Percentiles rank a stretch among this genome's conserved stretches.
phyloP scores from a whole-genome alignment of 257 asterid species.

The Ballota nigra region DNA sequence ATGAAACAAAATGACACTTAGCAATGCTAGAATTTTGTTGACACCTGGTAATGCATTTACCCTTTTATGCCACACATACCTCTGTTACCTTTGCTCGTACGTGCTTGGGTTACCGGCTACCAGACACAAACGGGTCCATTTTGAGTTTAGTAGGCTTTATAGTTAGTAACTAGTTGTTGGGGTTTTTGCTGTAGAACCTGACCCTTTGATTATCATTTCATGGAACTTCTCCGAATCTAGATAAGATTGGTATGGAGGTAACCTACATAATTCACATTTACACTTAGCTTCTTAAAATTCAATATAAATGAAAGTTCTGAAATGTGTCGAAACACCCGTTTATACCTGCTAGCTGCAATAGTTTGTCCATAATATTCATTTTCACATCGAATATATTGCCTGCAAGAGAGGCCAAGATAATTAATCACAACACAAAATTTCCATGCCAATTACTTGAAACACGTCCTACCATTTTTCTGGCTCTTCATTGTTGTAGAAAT shows the following conservation, averaged over 20 bases:
- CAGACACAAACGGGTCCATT: too few species aligned
- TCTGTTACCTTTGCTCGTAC: too few species aligned
- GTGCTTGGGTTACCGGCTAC: too few species aligned
- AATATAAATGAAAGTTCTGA: neutral
- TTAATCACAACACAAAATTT: neutral
- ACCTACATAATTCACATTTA: slow-evolving; percentile 30
- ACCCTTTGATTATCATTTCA: slow-evolving; percentile 43
- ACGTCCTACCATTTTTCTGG: neutral
- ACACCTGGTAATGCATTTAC: too few species aligned
- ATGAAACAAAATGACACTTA: too few species aligned
- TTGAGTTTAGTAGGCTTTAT: too few species aligned
- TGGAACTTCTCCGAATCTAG: slow-evolving; percentile 56
- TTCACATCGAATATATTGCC: slow-evolving; percentile 81
- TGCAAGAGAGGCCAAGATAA: slow-evolving; percentile 30
- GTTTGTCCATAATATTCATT: slow-evolving; percentile 72
- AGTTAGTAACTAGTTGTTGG: slow-evolving; percentile 34
- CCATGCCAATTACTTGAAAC: neutral
- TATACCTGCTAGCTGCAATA: slow-evolving; percentile 74
- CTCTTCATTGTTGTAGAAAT: neutral
- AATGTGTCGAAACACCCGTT: neutral
- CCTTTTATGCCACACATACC: too few species aligned
- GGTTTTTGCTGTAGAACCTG: slow-evolving; percentile 37
- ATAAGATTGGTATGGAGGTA: slow-evolving; percentile 62
- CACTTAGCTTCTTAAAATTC: slow-evolving; percentile 14
- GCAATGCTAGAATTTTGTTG: too few species aligned